Percentiles rank a stretch among this genome's conserved stretches.
These are phyloP conservation scores for Datisca glomerata DNA, from an alignment of 306 rosid species.

Conservation along the genomic window DNA sequence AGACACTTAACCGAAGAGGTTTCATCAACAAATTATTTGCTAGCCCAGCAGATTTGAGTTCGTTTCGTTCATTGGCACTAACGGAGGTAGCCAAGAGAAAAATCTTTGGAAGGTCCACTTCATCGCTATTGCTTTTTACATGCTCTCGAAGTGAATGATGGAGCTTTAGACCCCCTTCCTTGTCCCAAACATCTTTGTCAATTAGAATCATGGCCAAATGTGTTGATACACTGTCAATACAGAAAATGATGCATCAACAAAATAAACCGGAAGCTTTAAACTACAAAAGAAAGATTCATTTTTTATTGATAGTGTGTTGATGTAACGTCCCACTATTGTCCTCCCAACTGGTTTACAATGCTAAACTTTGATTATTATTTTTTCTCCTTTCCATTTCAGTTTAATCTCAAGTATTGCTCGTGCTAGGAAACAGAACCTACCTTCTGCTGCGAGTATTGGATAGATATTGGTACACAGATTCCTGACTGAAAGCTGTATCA, in stretches of 20 bases:
- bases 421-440: too few relatives aligned
- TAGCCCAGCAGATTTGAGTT: conserved; percentile 49
- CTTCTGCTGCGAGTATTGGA: too few relatives aligned
- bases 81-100: conserved; percentile 50
- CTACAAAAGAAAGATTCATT: too few relatives aligned
- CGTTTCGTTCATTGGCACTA: conserved; percentile 27
- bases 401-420: too few relatives aligned
- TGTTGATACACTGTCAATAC: conserved; percentile 5
- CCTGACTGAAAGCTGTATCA: conserved; percentile 39
- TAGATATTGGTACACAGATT: conserved; percentile 41
- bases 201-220: conserved; percentile 29
- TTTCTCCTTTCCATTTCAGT: too few relatives aligned
- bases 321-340: too few relatives aligned
- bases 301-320: too few relatives aligned
- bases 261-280: too few relatives aligned
- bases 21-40: conserved; percentile 47
- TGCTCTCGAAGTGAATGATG: conserved; percentile 30
- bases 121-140: conserved; percentile 1
- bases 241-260: neutral
- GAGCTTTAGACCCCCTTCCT: conserved; percentile 30
- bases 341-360: too few relatives aligned
- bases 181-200: conserved; percentile 76
- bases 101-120: conserved; percentile 37
- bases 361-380: too few relatives aligned
- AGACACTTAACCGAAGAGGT: conserved; percentile 58